Conservation (phyloP, 2,329 filamentous ascomycete genomes). For the Fusarium floridanum region DNA sequence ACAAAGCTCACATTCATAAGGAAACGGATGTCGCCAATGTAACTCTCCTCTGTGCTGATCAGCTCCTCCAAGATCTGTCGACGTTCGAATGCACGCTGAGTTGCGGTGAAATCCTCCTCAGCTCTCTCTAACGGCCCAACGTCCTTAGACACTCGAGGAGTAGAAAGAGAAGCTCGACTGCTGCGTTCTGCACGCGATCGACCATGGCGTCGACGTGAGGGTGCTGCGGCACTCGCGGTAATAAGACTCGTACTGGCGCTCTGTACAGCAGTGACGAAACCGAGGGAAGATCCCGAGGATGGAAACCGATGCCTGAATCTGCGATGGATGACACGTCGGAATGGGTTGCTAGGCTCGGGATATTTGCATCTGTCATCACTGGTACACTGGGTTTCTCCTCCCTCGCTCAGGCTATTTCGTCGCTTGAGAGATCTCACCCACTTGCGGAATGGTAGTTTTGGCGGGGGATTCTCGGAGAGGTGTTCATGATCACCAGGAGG, state of each 20-base stretch:
- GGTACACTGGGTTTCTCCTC: slow-evolving; percentile 3
- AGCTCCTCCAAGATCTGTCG: slow-evolving; percentile 87
- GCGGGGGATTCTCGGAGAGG: slow-evolving; percentile 24
- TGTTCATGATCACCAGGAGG: slow-evolving; percentile 14
- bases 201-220: slow-evolving; percentile 66
- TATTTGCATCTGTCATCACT: slow-evolving; percentile 18
- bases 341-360: slow-evolving; percentile 4
- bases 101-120: slow-evolving; percentile 75
- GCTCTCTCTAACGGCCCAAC: slow-evolving; percentile 71
- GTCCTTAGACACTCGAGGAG: slow-evolving; percentile 73
- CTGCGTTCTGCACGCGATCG: slow-evolving; percentile 73
- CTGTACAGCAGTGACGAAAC: slow-evolving; percentile 83
- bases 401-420: slow-evolving; percentile 60
- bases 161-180: slow-evolving; percentile 71
- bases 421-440: slow-evolving; percentile 80
- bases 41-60: slow-evolving; percentile 86
- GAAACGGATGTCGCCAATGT: slow-evolving; percentile 88
- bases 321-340: slow-evolving; percentile 15
- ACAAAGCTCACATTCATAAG: slow-evolving; percentile 78
- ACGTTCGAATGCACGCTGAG: slow-evolving; percentile 79
- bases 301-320: slow-evolving; percentile 63
- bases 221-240: slow-evolving; percentile 76
- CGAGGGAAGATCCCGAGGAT: slow-evolving; percentile 81
- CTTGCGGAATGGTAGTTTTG: slow-evolving; percentile 71
- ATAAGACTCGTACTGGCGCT: slow-evolving; percentile 84